Evolutionary conservation across 495 filamentous ascomycete genomes (phyloP).

Genomic region (Aspergillus biplanus): DNA sequence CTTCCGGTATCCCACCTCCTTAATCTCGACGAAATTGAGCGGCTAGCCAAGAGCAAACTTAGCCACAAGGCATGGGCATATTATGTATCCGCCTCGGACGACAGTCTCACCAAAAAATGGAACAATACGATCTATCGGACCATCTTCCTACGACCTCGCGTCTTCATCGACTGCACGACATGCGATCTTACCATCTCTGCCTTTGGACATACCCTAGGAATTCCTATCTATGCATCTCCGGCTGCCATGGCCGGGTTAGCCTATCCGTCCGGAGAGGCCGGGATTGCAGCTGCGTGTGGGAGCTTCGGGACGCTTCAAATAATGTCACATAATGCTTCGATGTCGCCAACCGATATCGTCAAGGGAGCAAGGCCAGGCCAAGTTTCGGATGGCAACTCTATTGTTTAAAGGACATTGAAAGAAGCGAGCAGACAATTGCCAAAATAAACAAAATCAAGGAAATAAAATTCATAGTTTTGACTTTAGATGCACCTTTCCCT

Average conservation of each 20-base stretch:
- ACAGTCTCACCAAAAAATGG: slow-evolving; percentile 72
- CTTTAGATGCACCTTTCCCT: slow-evolving; percentile 85
- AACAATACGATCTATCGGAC: slow-evolving; percentile 77
- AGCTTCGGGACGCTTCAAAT: slow-evolving; percentile 78
- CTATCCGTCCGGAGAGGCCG: slow-evolving; percentile 82
- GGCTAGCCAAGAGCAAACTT: slow-evolving; percentile 71
- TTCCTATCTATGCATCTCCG: slow-evolving; percentile 81
- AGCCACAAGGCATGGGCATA: slow-evolving; percentile 88
- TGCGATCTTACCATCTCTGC: slow-evolving; percentile 72
- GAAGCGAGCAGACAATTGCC: slow-evolving; percentile 79
- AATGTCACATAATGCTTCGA: slow-evolving; percentile 84
- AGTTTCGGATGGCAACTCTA: slow-evolving; percentile 94
- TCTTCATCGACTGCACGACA: slow-evolving; percentile 79
- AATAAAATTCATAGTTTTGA: slow-evolving; percentile 82
- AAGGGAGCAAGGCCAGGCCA: slow-evolving; percentile 64
- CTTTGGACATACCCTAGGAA: slow-evolving; percentile 64
- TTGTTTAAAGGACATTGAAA: slow-evolving; percentile 75
- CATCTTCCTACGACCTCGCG: slow-evolving; percentile 81
- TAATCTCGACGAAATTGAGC: slow-evolving; percentile 56
- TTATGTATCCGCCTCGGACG: slow-evolving; percentile 88
- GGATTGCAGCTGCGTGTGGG: slow-evolving; percentile 79
- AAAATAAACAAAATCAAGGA: slow-evolving; percentile 69
- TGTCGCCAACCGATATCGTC: slow-evolving; percentile 84
- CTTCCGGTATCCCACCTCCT: slow-evolving; percentile 46
- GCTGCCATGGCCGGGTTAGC: slow-evolving; percentile 90